Conservation (phyloP, 2,329 filamentous ascomycete genomes). For the Colletotrichum coccodes region DNA sequence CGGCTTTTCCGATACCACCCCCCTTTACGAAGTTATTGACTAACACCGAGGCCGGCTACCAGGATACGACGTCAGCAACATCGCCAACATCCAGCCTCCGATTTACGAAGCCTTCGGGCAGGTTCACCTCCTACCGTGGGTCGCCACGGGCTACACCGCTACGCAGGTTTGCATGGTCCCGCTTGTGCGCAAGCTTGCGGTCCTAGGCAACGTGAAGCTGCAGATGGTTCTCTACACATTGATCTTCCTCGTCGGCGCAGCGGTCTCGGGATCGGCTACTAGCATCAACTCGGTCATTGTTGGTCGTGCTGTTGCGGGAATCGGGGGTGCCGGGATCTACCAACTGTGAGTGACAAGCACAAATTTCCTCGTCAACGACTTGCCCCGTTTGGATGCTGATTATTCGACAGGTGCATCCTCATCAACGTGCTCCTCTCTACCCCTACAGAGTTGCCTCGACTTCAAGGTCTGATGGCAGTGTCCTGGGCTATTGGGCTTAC, state of each 20-base stretch:
- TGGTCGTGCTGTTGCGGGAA: conserved; percentile 44
- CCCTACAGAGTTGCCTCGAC: conserved; percentile 35
- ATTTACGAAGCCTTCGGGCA: conserved; percentile 62
- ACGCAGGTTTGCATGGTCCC: conserved; percentile 46
- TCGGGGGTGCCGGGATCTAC: conserved; percentile 43
- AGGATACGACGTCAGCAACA: conserved; percentile 56
- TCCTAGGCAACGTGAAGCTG: conserved; percentile 44
- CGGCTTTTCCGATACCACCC: not conserved
- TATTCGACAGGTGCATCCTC: conserved; percentile 9
- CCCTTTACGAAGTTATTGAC: not conserved
- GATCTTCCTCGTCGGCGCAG: conserved; percentile 42
- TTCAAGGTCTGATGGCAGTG: conserved; percentile 40
- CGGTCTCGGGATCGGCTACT: conserved; percentile 41
- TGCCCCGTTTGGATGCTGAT: not conserved
- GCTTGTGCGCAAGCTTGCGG: conserved; percentile 44
- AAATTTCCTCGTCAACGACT: not conserved
- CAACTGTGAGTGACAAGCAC: conserved; percentile 39
- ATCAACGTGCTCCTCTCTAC: conserved; percentile 38
- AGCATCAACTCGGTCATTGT: conserved; percentile 43
- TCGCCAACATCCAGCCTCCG: conserved; percentile 65
- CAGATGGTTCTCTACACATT: conserved; percentile 39
- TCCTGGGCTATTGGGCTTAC: conserved; percentile 38
- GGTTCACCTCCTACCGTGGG: conserved; percentile 51
- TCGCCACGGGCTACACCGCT: conserved; percentile 48
- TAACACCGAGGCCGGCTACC: not conserved